phyloP scores from a whole-genome alignment of 2,329 filamentous ascomycete genomes.

The Alternaria triticina region DNA sequence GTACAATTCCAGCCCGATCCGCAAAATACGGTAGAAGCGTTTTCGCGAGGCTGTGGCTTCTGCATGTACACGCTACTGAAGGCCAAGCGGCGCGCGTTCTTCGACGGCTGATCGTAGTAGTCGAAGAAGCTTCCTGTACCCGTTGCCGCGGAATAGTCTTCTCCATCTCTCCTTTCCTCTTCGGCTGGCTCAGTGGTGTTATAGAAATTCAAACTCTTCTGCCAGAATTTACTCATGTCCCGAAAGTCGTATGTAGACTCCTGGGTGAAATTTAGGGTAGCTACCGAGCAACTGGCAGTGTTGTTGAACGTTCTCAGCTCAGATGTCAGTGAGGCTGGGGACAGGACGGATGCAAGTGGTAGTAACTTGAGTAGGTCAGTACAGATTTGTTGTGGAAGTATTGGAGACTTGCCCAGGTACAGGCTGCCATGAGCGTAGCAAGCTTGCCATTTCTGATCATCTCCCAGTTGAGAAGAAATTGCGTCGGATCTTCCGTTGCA shows the following conservation, averaged over 20 bases:
- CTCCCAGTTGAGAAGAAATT: conserved; percentile 43
- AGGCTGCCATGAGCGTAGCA: conserved; percentile 44
- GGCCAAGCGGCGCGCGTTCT: conserved; percentile 39
- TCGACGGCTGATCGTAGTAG: conserved; percentile 48
- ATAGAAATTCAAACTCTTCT: conserved; percentile 37
- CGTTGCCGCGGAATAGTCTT: not conserved
- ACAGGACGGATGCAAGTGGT: conserved; percentile 46
- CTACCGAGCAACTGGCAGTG: conserved; percentile 32
- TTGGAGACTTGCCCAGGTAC: conserved; percentile 30
- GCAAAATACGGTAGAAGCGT: conserved; percentile 36
- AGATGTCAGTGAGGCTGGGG: conserved; percentile 45
- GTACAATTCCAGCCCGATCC: conserved; percentile 47
- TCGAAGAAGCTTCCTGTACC: conserved; percentile 33
- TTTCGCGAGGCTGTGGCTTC: conserved; percentile 32
- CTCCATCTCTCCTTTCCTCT: conserved; percentile 6
- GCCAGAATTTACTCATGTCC: conserved; percentile 22
- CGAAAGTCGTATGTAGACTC: conserved; percentile 43
- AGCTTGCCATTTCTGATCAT: conserved; percentile 47
- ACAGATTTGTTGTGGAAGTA: not conserved
- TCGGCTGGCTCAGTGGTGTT: conserved; percentile 42
- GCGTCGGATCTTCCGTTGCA: conserved; percentile 43
- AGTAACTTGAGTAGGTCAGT: conserved; percentile 34
- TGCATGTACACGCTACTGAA: conserved; percentile 44
- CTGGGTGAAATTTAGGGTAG: conserved; percentile 41
- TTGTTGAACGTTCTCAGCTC: conserved; percentile 27